phyloP scores from a whole-genome alignment of 257 asterid species.

The Thymus quinquecostatus region DNA sequence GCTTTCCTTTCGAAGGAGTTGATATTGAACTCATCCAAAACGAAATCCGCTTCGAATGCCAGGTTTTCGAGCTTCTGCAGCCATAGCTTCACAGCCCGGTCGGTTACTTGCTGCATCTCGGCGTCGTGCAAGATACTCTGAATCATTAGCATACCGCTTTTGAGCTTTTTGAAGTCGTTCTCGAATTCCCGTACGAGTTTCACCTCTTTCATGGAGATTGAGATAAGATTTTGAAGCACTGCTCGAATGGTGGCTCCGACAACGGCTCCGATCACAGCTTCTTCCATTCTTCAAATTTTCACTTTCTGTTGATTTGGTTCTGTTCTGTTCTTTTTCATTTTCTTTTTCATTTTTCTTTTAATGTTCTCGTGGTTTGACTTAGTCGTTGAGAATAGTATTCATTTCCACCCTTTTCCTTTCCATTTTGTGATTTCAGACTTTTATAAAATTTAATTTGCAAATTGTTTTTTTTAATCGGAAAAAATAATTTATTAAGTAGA shows the following conservation, averaged over 20 bases:
- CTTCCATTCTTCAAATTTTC: background rate
- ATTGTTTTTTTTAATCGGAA: too few species aligned
- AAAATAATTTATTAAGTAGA: too few species aligned
- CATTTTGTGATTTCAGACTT: too few species aligned
- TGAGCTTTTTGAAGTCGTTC: background rate
- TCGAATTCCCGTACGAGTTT: background rate
- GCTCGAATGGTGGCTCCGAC: background rate
- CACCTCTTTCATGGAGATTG: background rate
- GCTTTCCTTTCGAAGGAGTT: background rate
- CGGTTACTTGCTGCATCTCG: slow-evolving; percentile 1
- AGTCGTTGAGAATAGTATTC: too few species aligned
- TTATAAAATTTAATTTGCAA: too few species aligned
- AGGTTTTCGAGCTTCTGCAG: slow-evolving; percentile 12
- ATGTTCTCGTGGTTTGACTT: too few species aligned
- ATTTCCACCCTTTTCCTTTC: too few species aligned
- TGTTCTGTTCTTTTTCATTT: too few species aligned
- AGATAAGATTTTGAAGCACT: background rate
- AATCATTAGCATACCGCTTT: background rate
- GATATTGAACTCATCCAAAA: background rate
- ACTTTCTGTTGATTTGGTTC: too few species aligned
- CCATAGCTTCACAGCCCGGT: background rate
- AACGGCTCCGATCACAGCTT: background rate
- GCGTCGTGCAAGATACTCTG: slow-evolving; percentile 2
- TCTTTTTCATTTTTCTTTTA: too few species aligned
- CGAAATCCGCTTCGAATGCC: background rate